Base-by-base conservation (phyloP, 805 yeast species). In the Suhomyces faveliae region DNA sequence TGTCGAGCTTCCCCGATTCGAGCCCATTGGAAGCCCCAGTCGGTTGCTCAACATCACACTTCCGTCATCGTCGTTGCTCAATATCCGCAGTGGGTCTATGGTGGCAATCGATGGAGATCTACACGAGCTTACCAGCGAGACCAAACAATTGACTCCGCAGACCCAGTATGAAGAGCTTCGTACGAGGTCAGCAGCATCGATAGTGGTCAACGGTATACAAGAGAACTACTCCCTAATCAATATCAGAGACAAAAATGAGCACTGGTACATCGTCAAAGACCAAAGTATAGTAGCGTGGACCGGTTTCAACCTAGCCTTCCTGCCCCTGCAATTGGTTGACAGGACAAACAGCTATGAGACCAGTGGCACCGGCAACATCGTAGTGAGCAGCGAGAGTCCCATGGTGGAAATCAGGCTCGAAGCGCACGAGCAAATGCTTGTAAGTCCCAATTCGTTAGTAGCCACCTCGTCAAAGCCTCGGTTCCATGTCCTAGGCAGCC, bases 251-350 rank as follows among this genome's bases (percentile, higher is more conserved):
- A 42, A 24, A 4, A 9, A 7, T 2, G 61, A 68, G 12, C 72
- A 73, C 19, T 79, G 83, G 83, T 56, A 56, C 5, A 60, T 77
- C 13, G 51, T 68, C 17, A 68, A 63, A 25, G 66, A 67, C 41
- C 61, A 64, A 11, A 61, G 61, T 45, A 50, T 78, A 9, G 62
- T 77, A 10, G 79, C 80, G 5, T 78, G 81, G 81, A 63, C 76
- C 0, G 83, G 79, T 0, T 69, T 64, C 42, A 58, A 63, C 40
- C 52, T 74, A 17, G 52, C 62, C 24, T 43, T 67, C 25, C 27
- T 41, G 24, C 59, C 63, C 10, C 27, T 45, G 10, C 43, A 46
- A 11, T 40, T 58, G 6, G 50, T 57, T 21, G 53, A 42, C 33
- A 48, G 67, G 58, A 57, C 55, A 59, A 22, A 51, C 49, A 51